These are phyloP conservation scores for Fusarium sp. DNA, from an alignment of 2,329 filamentous ascomycete species.

Conservation along the genomic window DNA sequence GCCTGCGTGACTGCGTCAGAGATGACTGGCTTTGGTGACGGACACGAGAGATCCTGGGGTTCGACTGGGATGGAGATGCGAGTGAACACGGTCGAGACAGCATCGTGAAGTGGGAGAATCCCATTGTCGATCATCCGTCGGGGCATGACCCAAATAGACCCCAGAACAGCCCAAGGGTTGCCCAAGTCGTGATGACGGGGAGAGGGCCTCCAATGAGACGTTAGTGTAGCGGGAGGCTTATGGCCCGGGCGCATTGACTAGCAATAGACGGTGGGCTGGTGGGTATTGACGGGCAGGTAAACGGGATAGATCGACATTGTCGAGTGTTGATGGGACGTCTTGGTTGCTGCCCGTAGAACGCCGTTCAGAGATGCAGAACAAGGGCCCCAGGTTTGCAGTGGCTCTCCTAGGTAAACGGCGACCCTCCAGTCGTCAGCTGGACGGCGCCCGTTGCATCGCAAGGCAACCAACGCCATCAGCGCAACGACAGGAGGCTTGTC, in stretches of 20 bases:
- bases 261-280: conserved; percentile 20
- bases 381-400: neutral
- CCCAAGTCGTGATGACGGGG: conserved; percentile 25
- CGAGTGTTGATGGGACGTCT: conserved; percentile 22
- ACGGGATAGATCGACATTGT: conserved; percentile 35
- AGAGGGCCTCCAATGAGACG: conserved; percentile 31
- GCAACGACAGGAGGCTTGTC: conserved; percentile 5
- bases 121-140: conserved; percentile 29
- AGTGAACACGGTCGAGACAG: conserved; percentile 13
- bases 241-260: conserved; percentile 30
- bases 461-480: conserved; percentile 3
- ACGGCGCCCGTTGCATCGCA: conserved; percentile 2
- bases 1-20: neutral
- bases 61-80: conserved; percentile 9
- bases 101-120: conserved; percentile 34
- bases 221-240: conserved; percentile 44
- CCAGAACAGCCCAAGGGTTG: conserved; percentile 25
- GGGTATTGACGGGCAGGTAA: conserved; percentile 16
- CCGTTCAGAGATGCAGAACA: conserved; percentile 1
- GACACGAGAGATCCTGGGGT: conserved; percentile 2
- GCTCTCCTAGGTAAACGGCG: conserved; percentile 8
- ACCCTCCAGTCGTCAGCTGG: conserved; percentile 6
- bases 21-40: neutral
- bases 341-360: conserved; percentile 11
- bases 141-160: conserved; percentile 12